Evolutionary conservation across 2,329 filamentous ascomycete species (phyloP).

Genomic region (Bipolaris oryzae): DNA sequence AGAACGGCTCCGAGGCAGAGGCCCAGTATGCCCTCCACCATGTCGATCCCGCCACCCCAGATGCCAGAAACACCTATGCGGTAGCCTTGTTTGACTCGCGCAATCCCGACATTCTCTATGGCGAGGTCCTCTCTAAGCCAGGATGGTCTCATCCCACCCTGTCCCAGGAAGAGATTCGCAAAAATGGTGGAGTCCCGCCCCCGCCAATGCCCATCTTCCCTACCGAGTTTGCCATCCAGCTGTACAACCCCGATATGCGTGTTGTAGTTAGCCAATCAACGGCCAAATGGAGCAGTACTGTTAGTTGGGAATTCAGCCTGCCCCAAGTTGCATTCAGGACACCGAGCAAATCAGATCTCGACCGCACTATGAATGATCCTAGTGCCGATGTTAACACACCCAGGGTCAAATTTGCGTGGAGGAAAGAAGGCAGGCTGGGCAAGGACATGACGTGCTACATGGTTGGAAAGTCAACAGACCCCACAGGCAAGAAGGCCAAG

Average conservation of each 20-base stretch:
- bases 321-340: conserved; percentile 82
- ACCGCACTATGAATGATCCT: conserved; percentile 71
- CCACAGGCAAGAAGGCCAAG: conserved; percentile 68
- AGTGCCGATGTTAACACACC: conserved; percentile 62
- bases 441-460: conserved; percentile 90
- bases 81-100: conserved; percentile 83
- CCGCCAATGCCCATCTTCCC: conserved; percentile 76
- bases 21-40: conserved; percentile 82
- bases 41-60: conserved; percentile 71
- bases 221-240: conserved; percentile 78
- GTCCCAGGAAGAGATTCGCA: conserved; percentile 79
- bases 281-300: conserved; percentile 78
- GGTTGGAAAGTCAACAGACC: conserved; percentile 73
- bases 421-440: conserved; percentile 81
- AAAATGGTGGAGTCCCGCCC: conserved; percentile 67
- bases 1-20: conserved; percentile 80
- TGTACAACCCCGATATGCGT: conserved; percentile 93
- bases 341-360: conserved; percentile 78
- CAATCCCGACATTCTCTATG: conserved; percentile 81
- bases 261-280: conserved; percentile 72
- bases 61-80: conserved; percentile 82
- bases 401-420: conserved; percentile 85
- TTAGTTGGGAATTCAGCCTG: conserved; percentile 91
- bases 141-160: conserved; percentile 84
- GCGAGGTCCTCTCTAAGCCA: conserved; percentile 81